Conservation (phyloP, 2,329 filamentous ascomycete species). For the Talaromyces amestolkiae region DNA sequence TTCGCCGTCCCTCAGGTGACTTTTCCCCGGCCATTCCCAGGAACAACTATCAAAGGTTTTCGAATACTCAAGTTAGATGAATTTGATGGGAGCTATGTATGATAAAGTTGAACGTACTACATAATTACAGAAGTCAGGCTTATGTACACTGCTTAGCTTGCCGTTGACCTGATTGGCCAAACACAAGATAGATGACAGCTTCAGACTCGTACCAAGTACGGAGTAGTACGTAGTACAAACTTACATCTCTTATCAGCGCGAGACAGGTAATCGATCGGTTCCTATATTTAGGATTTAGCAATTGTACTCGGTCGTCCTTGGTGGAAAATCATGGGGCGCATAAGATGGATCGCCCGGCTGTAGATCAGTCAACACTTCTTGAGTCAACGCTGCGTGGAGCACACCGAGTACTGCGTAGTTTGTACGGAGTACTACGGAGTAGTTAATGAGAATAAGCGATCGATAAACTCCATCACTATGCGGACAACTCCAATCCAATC, state of each 20-base stretch:
- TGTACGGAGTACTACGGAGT: background rate
- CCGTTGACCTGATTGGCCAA: background rate
- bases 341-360: background rate
- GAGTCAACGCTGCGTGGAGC: background rate
- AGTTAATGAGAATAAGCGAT: background rate
- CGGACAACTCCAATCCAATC: slow-evolving; percentile 10
- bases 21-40: background rate
- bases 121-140: background rate
- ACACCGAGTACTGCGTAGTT: background rate
- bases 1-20: background rate
- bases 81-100: background rate
- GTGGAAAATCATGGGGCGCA: background rate
- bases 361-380: background rate
- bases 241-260: background rate
- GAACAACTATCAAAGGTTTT: background rate
- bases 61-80: background rate
- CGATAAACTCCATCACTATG: background rate
- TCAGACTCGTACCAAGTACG: background rate
- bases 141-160: background rate
- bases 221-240: background rate
- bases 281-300: background rate
- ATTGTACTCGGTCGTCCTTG: background rate
- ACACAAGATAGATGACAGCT: background rate
- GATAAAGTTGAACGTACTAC: too few relatives aligned
- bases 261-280: background rate